A percentile compares a stretch with the other conserved stretches of the same genome.
Conservation (phyloP, 2,329 filamentous ascomycete species). For the Fusarium sambucinum region DNA sequence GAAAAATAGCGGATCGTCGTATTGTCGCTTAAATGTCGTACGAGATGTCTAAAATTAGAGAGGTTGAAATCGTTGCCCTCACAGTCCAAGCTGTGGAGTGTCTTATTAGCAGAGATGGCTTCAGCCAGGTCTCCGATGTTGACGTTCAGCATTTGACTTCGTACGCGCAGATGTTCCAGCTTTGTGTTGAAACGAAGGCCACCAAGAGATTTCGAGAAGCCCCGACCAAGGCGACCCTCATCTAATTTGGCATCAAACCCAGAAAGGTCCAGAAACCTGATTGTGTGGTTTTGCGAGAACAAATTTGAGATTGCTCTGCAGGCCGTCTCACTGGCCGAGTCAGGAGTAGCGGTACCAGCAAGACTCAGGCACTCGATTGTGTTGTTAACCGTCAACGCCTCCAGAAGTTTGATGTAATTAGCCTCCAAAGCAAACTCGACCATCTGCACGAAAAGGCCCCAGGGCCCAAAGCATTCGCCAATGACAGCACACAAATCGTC, state of each 20-base stretch:
- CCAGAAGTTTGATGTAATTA: conserved; percentile 64
- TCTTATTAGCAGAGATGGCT: conserved; percentile 62
- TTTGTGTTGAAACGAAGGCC: conserved; percentile 60
- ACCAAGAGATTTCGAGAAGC: conserved; percentile 63
- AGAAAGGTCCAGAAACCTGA: conserved; percentile 68
- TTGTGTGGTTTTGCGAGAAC: conserved; percentile 63
- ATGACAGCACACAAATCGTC: conserved; percentile 64
- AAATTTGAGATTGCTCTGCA: conserved; percentile 63
- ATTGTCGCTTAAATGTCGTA: conserved; percentile 59
- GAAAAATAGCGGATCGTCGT: conserved; percentile 60
- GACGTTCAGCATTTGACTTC: conserved; percentile 67
- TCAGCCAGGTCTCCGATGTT: conserved; percentile 66
- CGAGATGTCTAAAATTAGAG: conserved; percentile 62
- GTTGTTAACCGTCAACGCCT: conserved; percentile 62
- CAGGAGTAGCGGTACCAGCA: conserved; percentile 65
- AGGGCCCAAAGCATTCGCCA: conserved; percentile 61
- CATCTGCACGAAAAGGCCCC: conserved; percentile 67
- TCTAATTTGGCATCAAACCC: conserved; percentile 69
- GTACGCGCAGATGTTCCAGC: conserved; percentile 65
- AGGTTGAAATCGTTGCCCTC: conserved; percentile 67
- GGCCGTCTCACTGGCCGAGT: conserved; percentile 60
- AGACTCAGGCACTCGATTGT: conserved; percentile 66
- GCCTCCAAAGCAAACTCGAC: conserved; percentile 66
- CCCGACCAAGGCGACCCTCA: conserved; percentile 66
- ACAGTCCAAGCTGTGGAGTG: conserved; percentile 66